phyloP scores from a whole-genome alignment of 768 basidiomycete genomes.

The Cystofilobasidium bisporidii region DNA sequence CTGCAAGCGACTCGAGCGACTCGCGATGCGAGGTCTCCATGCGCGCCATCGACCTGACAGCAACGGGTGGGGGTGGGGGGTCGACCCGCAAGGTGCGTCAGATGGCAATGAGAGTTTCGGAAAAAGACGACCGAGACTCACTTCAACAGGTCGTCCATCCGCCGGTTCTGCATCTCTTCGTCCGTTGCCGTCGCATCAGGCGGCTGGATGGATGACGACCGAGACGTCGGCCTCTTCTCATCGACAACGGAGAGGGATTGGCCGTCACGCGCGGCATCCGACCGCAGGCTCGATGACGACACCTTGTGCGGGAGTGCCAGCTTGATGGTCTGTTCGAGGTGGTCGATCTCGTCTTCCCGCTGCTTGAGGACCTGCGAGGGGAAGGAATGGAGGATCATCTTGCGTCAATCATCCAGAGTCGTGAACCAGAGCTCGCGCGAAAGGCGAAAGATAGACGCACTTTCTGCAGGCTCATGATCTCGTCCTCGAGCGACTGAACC shows the following conservation, averaged over 20 bases:
- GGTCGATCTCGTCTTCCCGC: slow-evolving; percentile 78
- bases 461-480: slow-evolving; percentile 90
- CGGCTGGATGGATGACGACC: background rate
- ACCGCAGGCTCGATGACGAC: slow-evolving; percentile 17
- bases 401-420: background rate
- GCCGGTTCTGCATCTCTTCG: slow-evolving; percentile 54
- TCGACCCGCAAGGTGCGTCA: background rate
- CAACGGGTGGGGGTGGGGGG: slow-evolving; percentile 23
- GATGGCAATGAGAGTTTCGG: too few species aligned
- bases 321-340: slow-evolving; percentile 54
- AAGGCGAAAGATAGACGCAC: slow-evolving; percentile 31
- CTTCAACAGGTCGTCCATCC: slow-evolving; percentile 88
- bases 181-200: background rate
- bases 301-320: slow-evolving; percentile 29
- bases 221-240: background rate
- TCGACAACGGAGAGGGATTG: background rate
- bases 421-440: too few species aligned
- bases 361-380: slow-evolving; percentile 58
- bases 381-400: background rate
- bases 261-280: background rate
- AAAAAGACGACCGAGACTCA: slow-evolving; percentile 41
- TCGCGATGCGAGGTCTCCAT: slow-evolving; percentile 88
- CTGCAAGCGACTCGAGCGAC: slow-evolving; percentile 59
- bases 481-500: slow-evolving; percentile 74
- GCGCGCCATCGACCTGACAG: slow-evolving; percentile 81